phyloP scores from a whole-genome alignment of 148 eudicot species.

The Amaranthus cruentus region DNA sequence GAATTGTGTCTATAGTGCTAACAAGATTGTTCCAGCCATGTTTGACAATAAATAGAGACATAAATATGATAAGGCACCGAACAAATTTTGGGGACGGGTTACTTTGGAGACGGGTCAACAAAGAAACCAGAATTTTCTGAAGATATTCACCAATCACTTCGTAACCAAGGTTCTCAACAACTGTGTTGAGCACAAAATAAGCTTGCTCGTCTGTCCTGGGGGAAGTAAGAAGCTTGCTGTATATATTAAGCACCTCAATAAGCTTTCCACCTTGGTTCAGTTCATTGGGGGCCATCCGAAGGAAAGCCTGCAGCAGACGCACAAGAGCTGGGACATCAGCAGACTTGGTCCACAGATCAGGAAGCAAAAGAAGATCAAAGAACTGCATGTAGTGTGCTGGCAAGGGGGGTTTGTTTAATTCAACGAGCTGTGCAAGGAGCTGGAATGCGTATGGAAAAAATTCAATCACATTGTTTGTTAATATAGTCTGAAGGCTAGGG shows the following conservation, averaged over 20 bases:
- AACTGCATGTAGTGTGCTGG: conserved; percentile 73
- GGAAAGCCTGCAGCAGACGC: conserved; percentile 90
- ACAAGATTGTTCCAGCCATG: conserved; percentile 74
- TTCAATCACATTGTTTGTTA: conserved; percentile 60
- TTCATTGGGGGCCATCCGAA: conserved; percentile 75
- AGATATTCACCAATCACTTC: conserved; percentile 59
- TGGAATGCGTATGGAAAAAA: conserved; percentile 97
- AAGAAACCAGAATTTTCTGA: conserved; percentile 49
- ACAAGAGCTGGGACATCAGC: conserved; percentile 97
- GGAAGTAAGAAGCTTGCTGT: conserved; percentile 55
- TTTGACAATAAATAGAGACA: conserved; percentile 83
- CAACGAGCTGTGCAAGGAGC: conserved; percentile 91
- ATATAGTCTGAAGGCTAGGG: conserved; percentile 66
- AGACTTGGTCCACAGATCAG: conserved; percentile 77
- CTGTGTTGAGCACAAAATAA: conserved; percentile 86
- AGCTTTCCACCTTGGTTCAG: conserved; percentile 68
- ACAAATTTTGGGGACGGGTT: conserved; percentile 62
- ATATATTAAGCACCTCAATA: conserved; percentile 62
- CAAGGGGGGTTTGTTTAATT: conserved; percentile 66
- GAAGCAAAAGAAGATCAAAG: conserved; percentile 64
- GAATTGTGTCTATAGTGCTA: conserved; percentile 56
- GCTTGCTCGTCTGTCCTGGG: conserved; percentile 88
- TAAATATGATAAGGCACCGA: conserved; percentile 66
- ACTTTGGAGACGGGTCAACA: conserved; percentile 63
- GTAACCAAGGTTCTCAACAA: conserved; percentile 73